Conservation (phyloP, 2,329 filamentous ascomycete species). For the Colletotrichum simmondsii region DNA sequence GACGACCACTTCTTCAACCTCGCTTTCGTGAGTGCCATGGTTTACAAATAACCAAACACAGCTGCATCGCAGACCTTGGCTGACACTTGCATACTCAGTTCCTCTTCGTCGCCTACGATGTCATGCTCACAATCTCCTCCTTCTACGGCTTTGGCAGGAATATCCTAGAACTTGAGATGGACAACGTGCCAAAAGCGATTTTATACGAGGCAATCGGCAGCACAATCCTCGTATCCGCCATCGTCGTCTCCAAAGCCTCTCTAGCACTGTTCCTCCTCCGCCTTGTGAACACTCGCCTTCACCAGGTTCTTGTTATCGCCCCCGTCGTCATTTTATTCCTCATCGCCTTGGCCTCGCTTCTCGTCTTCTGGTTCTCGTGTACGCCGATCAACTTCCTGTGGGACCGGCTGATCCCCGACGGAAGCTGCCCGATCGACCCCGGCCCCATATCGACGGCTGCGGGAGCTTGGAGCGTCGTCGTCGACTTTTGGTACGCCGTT, state of each 20-base stretch:
- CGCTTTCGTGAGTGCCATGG: slow-evolving; percentile 19
- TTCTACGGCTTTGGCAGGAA: slow-evolving; percentile 31
- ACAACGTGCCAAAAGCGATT: slow-evolving; percentile 17
- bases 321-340: slow-evolving; percentile 20
- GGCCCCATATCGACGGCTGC: slow-evolving; percentile 29
- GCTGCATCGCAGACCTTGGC: background rate
- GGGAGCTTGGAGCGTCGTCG: slow-evolving; percentile 38
- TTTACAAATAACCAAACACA: background rate
- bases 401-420: slow-evolving; percentile 21
- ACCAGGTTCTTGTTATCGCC: slow-evolving; percentile 14
- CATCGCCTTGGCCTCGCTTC: slow-evolving; percentile 11
- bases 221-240: slow-evolving; percentile 30
- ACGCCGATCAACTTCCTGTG: slow-evolving; percentile 26
- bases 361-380: slow-evolving; percentile 33
- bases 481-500: slow-evolving; percentile 51
- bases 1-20: slow-evolving; percentile 34
- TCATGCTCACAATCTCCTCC: slow-evolving; percentile 26
- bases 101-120: slow-evolving; percentile 29
- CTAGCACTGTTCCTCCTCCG: slow-evolving; percentile 31
- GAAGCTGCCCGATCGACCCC: slow-evolving; percentile 23
- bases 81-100: background rate
- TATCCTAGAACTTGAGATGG: slow-evolving; percentile 7
- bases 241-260: slow-evolving; percentile 30
- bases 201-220: slow-evolving; percentile 32
- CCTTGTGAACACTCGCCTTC: slow-evolving; percentile 23